Conservation (phyloP, 192 early-diverging fungal species). For the Backusella tarrabulga region DNA sequence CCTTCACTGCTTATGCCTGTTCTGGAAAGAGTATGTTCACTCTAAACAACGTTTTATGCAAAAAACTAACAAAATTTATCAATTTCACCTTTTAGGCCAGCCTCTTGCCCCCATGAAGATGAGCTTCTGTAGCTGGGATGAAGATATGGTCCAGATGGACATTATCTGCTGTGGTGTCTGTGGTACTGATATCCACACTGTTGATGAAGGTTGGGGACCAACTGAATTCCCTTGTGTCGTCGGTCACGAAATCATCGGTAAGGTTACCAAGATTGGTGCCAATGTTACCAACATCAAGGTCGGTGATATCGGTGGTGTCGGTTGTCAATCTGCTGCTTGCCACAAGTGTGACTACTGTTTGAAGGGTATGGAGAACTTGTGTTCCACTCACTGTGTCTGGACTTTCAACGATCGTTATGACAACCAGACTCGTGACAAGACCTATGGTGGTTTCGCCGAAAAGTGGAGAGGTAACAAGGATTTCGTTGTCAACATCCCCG, state of each 20-base stretch:
- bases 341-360: conserved; percentile 44
- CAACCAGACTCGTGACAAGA: conserved; percentile 33
- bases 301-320: conserved; percentile 53
- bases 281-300: conserved; percentile 32
- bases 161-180: conserved; percentile 78
- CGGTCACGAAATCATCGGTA: conserved; percentile 54
- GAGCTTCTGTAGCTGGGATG: conserved; percentile 8
- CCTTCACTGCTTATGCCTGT: conserved; percentile 11
- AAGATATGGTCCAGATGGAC: conserved; percentile 71
- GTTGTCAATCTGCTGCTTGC: conserved; percentile 66
- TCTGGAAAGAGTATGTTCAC: not conserved
- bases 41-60: not conserved
- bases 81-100: not conserved
- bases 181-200: conserved; percentile 37
- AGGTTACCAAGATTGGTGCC: conserved; percentile 35
- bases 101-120: conserved; percentile 8
- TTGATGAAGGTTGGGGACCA: conserved; percentile 23
- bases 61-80: not conserved
- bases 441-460: conserved; percentile 41
- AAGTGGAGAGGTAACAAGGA: conserved; percentile 48
- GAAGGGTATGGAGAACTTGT: conserved; percentile 39
- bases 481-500: conserved; percentile 62
- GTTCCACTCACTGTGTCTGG: conserved; percentile 49
- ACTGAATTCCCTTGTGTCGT: conserved; percentile 30
- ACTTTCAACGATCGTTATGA: conserved; percentile 41